phyloP scores from a whole-genome alignment of 1,284 basidiomycete genomes.

The Cryptococcus wingfieldii region DNA sequence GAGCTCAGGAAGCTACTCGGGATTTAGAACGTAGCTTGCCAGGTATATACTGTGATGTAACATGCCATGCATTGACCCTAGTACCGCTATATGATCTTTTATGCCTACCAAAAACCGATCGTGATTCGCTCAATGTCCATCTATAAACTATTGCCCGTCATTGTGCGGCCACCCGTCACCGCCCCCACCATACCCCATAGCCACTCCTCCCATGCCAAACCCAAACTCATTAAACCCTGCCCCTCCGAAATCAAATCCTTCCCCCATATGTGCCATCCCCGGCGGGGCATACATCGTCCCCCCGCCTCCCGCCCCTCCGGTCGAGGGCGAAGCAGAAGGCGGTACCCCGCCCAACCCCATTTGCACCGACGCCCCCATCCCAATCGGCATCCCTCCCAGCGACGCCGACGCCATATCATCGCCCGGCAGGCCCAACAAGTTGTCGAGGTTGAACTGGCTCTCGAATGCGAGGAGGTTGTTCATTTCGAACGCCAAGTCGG shows the following conservation, averaged over 20 bases:
- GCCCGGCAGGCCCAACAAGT: slow-evolving; percentile 25
- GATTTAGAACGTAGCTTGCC: background rate
- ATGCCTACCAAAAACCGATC: background rate
- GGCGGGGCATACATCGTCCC: background rate
- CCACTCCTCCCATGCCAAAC: slow-evolving; percentile 14
- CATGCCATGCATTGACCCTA: too few species aligned
- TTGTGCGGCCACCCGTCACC: too few species aligned
- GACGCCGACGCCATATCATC: slow-evolving; percentile 15
- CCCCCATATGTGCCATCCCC: background rate
- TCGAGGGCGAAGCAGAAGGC: background rate
- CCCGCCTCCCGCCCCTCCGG: background rate
- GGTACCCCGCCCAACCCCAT: background rate
- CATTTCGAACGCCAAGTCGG: slow-evolving; percentile 17
- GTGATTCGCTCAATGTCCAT: background rate
- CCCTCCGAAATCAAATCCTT: background rate
- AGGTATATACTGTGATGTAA: too few species aligned
- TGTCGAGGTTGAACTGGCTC: slow-evolving; percentile 19
- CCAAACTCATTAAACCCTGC: slow-evolving; percentile 12
- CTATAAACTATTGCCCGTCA: background rate
- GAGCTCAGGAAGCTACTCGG: slow-evolving; percentile 8
- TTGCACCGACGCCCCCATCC: background rate
- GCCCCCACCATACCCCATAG: background rate
- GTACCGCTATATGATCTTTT: too few species aligned
- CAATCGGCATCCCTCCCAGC: background rate
- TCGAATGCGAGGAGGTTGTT: slow-evolving; percentile 22